Percentiles rank a stretch among this genome's conserved stretches.
These are phyloP conservation scores for Lodderomyces margitis DNA, from an alignment of 1,139 yeast species.

Conservation along the genomic window DNA sequence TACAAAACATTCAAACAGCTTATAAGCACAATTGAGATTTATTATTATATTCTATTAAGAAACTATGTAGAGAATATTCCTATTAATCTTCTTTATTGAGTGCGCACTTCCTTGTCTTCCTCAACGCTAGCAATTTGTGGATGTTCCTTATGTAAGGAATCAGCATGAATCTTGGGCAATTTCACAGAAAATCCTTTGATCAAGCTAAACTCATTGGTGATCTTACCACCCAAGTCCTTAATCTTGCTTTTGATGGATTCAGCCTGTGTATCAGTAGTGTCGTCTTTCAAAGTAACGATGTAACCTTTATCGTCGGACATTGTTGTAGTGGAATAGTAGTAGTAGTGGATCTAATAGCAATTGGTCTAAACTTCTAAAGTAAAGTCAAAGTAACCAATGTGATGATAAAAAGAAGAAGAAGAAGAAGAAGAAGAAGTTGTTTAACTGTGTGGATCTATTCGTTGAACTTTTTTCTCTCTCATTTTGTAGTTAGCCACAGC, in stretches of 20 bases:
- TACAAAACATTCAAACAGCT: too few species aligned
- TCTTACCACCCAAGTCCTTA: constrained; percentile 55
- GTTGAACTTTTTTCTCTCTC: not conserved
- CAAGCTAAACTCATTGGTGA: constrained; percentile 61
- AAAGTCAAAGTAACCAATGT: too few species aligned
- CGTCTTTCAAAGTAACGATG: constrained; percentile 40
- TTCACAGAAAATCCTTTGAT: constrained; percentile 67
- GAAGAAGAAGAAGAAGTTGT: not conserved
- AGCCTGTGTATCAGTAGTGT: constrained; percentile 31
- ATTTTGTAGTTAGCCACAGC: not conserved
- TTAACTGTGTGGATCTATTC: too few species aligned
- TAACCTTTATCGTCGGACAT: constrained; percentile 26
- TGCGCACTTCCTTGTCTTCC: constrained; percentile 60
- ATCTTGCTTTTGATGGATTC: constrained; percentile 32
- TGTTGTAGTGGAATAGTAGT: not conserved
- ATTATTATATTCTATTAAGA: too few species aligned
- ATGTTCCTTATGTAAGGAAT: constrained; percentile 35
- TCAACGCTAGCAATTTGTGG: constrained; percentile 53
- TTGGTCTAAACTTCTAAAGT: constrained; percentile 2
- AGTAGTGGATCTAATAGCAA: constrained; percentile 3
- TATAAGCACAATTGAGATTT: too few species aligned
- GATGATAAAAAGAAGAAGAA: not conserved
- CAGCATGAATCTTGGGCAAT: constrained; percentile 49
- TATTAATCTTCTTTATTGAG: constrained; percentile 28
- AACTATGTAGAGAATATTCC: too few species aligned